These are phyloP conservation scores for Xylariaceae sp. DNA, from an alignment of 2,329 filamentous ascomycete genomes.

Conservation along the genomic window DNA sequence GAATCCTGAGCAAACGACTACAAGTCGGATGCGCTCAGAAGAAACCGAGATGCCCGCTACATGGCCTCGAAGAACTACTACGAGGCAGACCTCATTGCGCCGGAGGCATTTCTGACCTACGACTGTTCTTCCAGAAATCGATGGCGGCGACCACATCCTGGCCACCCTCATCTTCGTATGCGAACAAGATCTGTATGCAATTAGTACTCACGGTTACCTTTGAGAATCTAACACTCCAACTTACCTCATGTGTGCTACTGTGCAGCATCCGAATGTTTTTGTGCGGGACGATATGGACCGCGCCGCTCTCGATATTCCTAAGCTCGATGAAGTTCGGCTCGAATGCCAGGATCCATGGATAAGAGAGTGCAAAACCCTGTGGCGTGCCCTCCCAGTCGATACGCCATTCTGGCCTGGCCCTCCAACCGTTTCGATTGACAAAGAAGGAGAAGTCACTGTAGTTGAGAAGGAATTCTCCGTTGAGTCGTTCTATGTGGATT, in stretches of 20 bases:
- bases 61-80: constrained; percentile 13
- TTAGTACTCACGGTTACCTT: constrained; percentile 34
- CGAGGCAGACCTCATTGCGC: constrained; percentile 22
- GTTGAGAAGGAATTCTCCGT: constrained; percentile 95
- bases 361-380: constrained; percentile 89
- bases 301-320: constrained; percentile 89
- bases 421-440: constrained; percentile 97
- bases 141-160: constrained; percentile 93
- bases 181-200: constrained; percentile 79
- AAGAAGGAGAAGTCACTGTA: constrained; percentile 99
- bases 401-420: constrained; percentile 92
- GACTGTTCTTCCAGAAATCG: constrained; percentile 87
- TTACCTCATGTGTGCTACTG: constrained; percentile 93
- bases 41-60: constrained; percentile 3
- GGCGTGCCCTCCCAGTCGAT: constrained; percentile 97
- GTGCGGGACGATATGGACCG: constrained; percentile 93
- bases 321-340: constrained; percentile 98
- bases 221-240: constrained; percentile 31
- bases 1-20: too few relatives aligned
- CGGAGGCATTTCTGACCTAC: constrained; percentile 47
- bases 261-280: constrained; percentile 98
- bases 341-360: constrained; percentile 96
- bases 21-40: too few relatives aligned
- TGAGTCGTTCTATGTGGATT: constrained; percentile 95
- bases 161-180: constrained; percentile 93